phyloP scores from a whole-genome alignment of 2,329 filamentous ascomycete genomes.

The Monosporascus sp. region DNA sequence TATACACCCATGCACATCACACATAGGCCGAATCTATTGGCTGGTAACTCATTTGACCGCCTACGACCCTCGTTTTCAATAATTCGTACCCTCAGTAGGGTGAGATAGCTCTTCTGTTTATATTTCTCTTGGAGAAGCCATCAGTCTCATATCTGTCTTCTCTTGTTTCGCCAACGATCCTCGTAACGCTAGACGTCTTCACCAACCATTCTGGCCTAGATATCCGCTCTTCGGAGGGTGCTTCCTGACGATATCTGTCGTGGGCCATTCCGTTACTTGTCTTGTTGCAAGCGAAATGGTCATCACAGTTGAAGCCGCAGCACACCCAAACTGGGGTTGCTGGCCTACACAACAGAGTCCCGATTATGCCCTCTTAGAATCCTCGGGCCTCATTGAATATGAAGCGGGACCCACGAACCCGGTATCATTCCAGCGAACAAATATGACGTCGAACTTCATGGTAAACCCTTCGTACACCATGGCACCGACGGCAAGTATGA shows the following conservation, averaged over 20 bases:
- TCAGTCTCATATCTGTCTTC: not conserved
- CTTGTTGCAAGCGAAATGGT: slow-evolving; percentile 38
- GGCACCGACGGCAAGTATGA: slow-evolving; percentile 36
- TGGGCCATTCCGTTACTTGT: slow-evolving; percentile 9
- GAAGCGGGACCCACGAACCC: slow-evolving; percentile 36
- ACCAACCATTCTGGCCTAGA: not conserved
- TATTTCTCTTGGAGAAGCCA: not conserved
- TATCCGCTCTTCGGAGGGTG: not conserved
- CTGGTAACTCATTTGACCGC: not conserved
- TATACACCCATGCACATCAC: slow-evolving; percentile 15
- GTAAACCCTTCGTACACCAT: slow-evolving; percentile 39
- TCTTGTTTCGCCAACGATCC: not conserved
- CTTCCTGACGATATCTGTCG: not conserved
- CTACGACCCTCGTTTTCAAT: not conserved
- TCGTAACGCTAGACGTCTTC: not conserved
- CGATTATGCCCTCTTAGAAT: slow-evolving; percentile 46
- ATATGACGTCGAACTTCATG: slow-evolving; percentile 43
- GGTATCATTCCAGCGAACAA: slow-evolving; percentile 36
- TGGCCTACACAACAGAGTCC: slow-evolving; percentile 40
- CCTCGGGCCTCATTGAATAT: slow-evolving; percentile 43
- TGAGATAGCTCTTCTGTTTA: not conserved
- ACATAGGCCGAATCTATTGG: slow-evolving; percentile 7
- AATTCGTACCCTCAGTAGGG: not conserved
- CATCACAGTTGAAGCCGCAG: slow-evolving; percentile 40
- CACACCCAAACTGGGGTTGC: slow-evolving; percentile 47